Percentiles rank a stretch among this genome's conserved stretches.
These are phyloP conservation scores for Ampelomyces quisqualis DNA, from an alignment of 2,329 filamentous ascomycete genomes.

Conservation along the genomic window DNA sequence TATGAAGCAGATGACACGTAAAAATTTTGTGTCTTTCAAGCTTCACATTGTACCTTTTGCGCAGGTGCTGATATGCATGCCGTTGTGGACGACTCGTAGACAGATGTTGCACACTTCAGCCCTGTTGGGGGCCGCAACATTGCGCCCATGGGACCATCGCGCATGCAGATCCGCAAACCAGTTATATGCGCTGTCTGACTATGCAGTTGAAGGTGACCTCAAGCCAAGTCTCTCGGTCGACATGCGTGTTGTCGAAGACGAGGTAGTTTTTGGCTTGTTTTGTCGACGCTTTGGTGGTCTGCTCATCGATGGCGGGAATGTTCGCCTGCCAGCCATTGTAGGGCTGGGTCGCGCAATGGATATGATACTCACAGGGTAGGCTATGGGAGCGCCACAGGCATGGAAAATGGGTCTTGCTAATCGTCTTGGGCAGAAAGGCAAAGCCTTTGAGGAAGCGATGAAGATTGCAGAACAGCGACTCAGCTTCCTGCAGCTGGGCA, in stretches of 20 bases:
- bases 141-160: conserved; percentile 56
- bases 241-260: conserved; percentile 56
- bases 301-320: conserved; percentile 56
- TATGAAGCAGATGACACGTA: conserved; percentile 55
- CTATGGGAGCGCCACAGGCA: conserved; percentile 53
- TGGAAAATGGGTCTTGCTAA: conserved; percentile 56
- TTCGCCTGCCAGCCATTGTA: conserved; percentile 54
- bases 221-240: conserved; percentile 57
- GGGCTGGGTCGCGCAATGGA: conserved; percentile 57
- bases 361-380: conserved; percentile 58
- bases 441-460: conserved; percentile 49
- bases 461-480: conserved; percentile 52
- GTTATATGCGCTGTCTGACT: conserved; percentile 56
- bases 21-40: conserved; percentile 56
- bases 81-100: conserved; percentile 28
- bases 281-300: conserved; percentile 57
- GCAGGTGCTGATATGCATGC: conserved; percentile 56
- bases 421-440: conserved; percentile 54
- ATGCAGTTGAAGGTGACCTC: conserved; percentile 57
- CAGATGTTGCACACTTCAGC: conserved; percentile 22
- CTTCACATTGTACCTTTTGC: conserved; percentile 53
- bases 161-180: conserved; percentile 54
- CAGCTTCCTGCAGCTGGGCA: conserved; percentile 54
- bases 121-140: conserved; percentile 43
- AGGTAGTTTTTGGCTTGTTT: conserved; percentile 58